phyloP scores from a whole-genome alignment of 1,284 basidiomycete genomes.

The Leccinum pachyderme region DNA sequence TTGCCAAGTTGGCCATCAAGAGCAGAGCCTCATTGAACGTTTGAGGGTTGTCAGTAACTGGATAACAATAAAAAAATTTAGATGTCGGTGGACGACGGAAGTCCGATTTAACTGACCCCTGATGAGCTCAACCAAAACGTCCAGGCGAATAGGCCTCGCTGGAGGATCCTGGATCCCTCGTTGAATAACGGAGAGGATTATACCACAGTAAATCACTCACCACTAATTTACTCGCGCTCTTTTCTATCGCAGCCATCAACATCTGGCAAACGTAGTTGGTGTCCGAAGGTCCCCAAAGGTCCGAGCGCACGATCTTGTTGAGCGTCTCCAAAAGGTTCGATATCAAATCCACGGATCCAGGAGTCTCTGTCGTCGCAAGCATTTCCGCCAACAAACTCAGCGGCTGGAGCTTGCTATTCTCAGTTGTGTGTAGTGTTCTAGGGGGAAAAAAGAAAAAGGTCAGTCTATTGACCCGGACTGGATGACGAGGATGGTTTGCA shows the following conservation, averaged over 20 bases:
- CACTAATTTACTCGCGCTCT: constrained; percentile 59
- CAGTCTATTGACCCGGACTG: background rate
- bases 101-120: constrained; percentile 52
- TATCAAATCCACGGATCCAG: constrained; percentile 71
- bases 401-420: constrained; percentile 40
- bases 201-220: constrained; percentile 36
- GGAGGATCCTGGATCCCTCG: constrained; percentile 39
- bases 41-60: constrained; percentile 88
- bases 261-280: constrained; percentile 84
- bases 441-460: constrained; percentile 8
- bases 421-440: constrained; percentile 23
- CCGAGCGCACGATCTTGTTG: constrained; percentile 54
- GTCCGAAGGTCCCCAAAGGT: constrained; percentile 52
- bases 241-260: constrained; percentile 79
- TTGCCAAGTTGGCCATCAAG: constrained; percentile 84
- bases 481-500: constrained; percentile 22
- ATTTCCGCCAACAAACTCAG: constrained; percentile 72
- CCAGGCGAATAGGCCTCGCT: constrained; percentile 61
- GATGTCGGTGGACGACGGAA: background rate
- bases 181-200: constrained; percentile 6
- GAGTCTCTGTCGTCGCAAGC: constrained; percentile 59
- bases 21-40: constrained; percentile 92
- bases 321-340: constrained; percentile 75
- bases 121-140: constrained; percentile 85
- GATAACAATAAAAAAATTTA: background rate